Base-by-base conservation (phyloP, 148 eudicot species). In the Mesembryanthemum crystallinum region DNA sequence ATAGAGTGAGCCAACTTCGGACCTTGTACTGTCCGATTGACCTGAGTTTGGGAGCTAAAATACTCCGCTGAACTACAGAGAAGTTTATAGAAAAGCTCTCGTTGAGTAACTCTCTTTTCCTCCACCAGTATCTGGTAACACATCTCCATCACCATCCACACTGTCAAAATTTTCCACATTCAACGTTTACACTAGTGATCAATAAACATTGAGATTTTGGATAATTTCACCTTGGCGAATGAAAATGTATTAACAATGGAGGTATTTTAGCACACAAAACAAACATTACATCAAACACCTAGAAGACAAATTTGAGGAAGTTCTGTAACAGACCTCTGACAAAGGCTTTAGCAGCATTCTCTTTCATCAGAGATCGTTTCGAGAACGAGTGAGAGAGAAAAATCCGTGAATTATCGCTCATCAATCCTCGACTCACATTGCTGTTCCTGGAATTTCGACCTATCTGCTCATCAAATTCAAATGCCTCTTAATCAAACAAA, bases 111-210 rank as follows among this genome's bases (percentile, higher is more conserved):
- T 82, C 86, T 89, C 87, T 96, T 96, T 67, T 87, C 97, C 85
- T 91, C 84, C 77, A 83, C 80, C 71, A 96, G 79, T 69, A 91
- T 84, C 81, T 85, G 87, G 73, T 91, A 91, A 79, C 97, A 91
- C 91, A 92, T 88, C 79, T 92, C 91, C 95, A 92, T 91, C 74
- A 92, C 89, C 87, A 91, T 96, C 99, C 99, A 96, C 72, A 92
- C 99, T 96, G 82, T 57, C 42, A 64, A n/a, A n/a, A 29, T 72
- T 58, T 37, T 60, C 25, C 64, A 73, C 62, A 67, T 9, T 23
- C 18, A 73, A 25, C 28, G 2, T 74, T 29, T 49, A 59, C 29
- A 69, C 24, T 20, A 59, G 20, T 5, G 4, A n/a, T n/a, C n/a
- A n/a, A n/a, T n/a, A n/a, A 59, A 28, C 61, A 1, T 52, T 52